Percentiles rank a stretch among this genome's conserved stretches.
Evolutionary conservation across 2,329 filamentous ascomycete species (phyloP).

Genomic region (Gnomoniopsis smithogilvyi): DNA sequence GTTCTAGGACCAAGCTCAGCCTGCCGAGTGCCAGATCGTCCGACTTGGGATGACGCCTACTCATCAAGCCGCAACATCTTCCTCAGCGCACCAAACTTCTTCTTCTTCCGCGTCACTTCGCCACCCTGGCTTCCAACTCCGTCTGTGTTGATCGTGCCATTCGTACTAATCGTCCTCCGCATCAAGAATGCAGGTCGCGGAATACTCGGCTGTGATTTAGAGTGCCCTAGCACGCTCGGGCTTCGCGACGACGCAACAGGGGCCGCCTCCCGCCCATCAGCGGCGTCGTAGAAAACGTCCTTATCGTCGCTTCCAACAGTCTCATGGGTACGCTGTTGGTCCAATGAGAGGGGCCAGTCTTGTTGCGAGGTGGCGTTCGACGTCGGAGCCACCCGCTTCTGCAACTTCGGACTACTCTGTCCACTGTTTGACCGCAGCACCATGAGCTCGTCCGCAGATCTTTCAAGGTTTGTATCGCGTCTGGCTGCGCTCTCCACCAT

Average conservation of each 20-base stretch:
- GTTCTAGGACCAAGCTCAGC: neutral
- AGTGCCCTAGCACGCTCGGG: slow-evolving; percentile 15
- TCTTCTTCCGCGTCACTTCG: slow-evolving; percentile 42
- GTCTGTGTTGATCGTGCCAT: slow-evolving; percentile 13
- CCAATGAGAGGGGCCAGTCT: slow-evolving; percentile 47
- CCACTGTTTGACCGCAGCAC: slow-evolving; percentile 36
- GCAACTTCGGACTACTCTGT: slow-evolving; percentile 35
- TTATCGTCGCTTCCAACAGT: slow-evolving; percentile 27
- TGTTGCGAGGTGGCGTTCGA: slow-evolving; percentile 26
- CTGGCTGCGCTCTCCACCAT: slow-evolving; percentile 56
- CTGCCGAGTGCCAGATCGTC: too few species aligned
- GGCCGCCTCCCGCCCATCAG: slow-evolving; percentile 25
- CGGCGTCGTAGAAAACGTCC: slow-evolving; percentile 30
- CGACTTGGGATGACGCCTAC: slow-evolving; percentile 24
- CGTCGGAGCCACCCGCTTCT: slow-evolving; percentile 39
- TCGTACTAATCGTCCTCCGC: slow-evolving; percentile 31
- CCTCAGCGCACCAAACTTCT: slow-evolving; percentile 66
- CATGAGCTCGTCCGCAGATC: slow-evolving; percentile 51
- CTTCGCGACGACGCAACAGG: slow-evolving; percentile 22
- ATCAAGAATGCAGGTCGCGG: slow-evolving; percentile 29
- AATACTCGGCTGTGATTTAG: slow-evolving; percentile 13
- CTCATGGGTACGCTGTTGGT: slow-evolving; percentile 24
- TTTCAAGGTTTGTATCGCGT: slow-evolving; percentile 60
- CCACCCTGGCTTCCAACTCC: slow-evolving; percentile 17
- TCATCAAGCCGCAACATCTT: slow-evolving; percentile 58